These are phyloP conservation scores for Coprinopsis cinerea DNA, from an alignment of 768 basidiomycete genomes.

Conservation along the genomic window DNA sequence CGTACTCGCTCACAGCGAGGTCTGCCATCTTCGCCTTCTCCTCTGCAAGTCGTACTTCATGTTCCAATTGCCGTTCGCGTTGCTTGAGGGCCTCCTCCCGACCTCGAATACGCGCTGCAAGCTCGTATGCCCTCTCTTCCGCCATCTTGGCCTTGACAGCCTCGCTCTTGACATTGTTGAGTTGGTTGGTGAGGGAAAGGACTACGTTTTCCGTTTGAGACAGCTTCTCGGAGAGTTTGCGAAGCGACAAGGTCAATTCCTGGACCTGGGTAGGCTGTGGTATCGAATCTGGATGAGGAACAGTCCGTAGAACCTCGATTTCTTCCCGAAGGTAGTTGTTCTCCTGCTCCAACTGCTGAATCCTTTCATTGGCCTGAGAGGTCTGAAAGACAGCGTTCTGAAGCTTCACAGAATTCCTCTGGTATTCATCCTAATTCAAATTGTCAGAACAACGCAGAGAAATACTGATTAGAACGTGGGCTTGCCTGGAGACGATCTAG, in stretches of 20 bases:
- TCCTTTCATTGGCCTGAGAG: conserved; percentile 41
- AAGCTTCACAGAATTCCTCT: conserved; percentile 57
- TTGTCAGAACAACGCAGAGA: neutral
- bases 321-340: conserved; percentile 55
- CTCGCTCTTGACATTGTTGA: conserved; percentile 39
- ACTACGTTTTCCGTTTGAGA: conserved; percentile 53
- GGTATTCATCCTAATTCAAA: conserved; percentile 59
- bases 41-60: conserved; percentile 40
- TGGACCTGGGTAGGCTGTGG: conserved; percentile 27
- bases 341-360: conserved; percentile 48
- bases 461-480: no score
- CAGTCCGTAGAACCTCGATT: conserved; percentile 45
- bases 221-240: conserved; percentile 65
- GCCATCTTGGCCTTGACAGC: conserved; percentile 33
- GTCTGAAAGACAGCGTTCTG: conserved; percentile 56
- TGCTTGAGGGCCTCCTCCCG: conserved; percentile 47
- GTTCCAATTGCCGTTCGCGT: conserved; percentile 44
- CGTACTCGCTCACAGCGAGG: conserved; percentile 64
- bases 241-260: conserved; percentile 62
- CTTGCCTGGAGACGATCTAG: conserved; percentile 46
- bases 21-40: conserved; percentile 62
- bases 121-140: conserved; percentile 47
- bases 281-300: conserved; percentile 37
- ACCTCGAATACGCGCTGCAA: conserved; percentile 47
- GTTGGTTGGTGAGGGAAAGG: conserved; percentile 40